phyloP scores from a whole-genome alignment of 2,329 filamentous ascomycete genomes.

The Laburnicola sp. region DNA sequence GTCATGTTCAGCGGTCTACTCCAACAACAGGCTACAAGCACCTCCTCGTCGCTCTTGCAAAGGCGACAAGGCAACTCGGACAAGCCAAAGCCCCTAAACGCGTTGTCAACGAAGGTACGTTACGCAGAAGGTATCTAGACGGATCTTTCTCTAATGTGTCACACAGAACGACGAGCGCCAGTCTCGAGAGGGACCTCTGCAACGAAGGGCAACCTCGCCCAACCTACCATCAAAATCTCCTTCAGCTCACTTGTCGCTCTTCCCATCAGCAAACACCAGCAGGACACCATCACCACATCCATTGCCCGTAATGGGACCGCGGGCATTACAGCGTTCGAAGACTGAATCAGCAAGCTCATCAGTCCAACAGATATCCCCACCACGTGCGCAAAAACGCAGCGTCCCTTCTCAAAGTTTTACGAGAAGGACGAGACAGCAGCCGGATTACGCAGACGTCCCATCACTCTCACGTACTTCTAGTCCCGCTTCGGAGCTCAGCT shows the following conservation, averaged over 20 bases:
- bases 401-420: not conserved
- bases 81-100: slow-evolving; percentile 38
- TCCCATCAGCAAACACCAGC: slow-evolving; percentile 30
- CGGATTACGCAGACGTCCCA: not conserved
- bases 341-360: slow-evolving; percentile 39
- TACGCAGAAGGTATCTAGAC: not conserved
- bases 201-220: slow-evolving; percentile 41
- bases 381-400: slow-evolving; percentile 7
- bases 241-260: slow-evolving; percentile 37
- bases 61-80: slow-evolving; percentile 43
- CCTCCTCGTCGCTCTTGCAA: slow-evolving; percentile 36
- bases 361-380: slow-evolving; percentile 26
- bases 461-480: slow-evolving; percentile 25
- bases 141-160: slow-evolving; percentile 1
- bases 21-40: slow-evolving; percentile 42
- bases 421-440: not conserved
- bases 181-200: slow-evolving; percentile 19
- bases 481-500: slow-evolving; percentile 32
- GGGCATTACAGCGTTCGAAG: slow-evolving; percentile 31
- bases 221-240: slow-evolving; percentile 30
- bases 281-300: slow-evolving; percentile 33
- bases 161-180: slow-evolving; percentile 22
- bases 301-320: slow-evolving; percentile 22
- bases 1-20: slow-evolving; percentile 87
- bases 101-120: slow-evolving; percentile 39